A percentile compares a stretch with the other conserved stretches of the same genome.
Conservation (phyloP, 345 rosid genomes). For the Brassica napus region DNA sequence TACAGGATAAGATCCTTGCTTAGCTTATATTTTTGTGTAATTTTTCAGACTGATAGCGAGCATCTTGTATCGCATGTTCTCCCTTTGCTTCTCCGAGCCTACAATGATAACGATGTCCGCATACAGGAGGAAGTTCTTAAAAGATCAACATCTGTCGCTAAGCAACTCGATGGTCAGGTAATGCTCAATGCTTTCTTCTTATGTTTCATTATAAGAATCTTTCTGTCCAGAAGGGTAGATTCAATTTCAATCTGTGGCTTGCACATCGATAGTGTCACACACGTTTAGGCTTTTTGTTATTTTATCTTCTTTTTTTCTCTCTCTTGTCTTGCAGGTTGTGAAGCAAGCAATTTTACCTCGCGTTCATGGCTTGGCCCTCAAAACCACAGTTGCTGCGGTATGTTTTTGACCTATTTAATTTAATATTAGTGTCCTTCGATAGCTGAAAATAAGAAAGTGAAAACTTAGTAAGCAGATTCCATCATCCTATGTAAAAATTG, state of each 20-base stretch:
- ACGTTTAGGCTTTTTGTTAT: background rate
- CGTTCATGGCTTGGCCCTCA: slow-evolving; percentile 92
- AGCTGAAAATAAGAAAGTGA: slow-evolving; percentile 4
- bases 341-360: slow-evolving; percentile 92
- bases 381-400: slow-evolving; percentile 98
- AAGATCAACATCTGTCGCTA: slow-evolving; percentile 67
- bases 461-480: background rate
- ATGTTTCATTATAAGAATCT: background rate
- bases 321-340: slow-evolving; percentile 59
- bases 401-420: slow-evolving; percentile 21
- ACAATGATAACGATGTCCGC: slow-evolving; percentile 92
- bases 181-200: slow-evolving; percentile 24
- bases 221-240: background rate
- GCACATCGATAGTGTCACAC: background rate
- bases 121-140: slow-evolving; percentile 91
- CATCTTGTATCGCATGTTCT: slow-evolving; percentile 65
- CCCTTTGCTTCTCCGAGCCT: slow-evolving; percentile 90
- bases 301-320: too few relatives aligned
- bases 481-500: background rate
- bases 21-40: slow-evolving; percentile 22
- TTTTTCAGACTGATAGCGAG: slow-evolving; percentile 69
- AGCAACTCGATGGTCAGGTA: slow-evolving; percentile 88
- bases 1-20: slow-evolving; percentile 1
- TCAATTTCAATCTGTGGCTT: background rate
- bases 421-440: background rate